Evolutionary conservation across 306 rosid genomes (phyloP), one percentile per base, ranked within the genome.

Genomic region (Acacia melanoxylon): DNA sequence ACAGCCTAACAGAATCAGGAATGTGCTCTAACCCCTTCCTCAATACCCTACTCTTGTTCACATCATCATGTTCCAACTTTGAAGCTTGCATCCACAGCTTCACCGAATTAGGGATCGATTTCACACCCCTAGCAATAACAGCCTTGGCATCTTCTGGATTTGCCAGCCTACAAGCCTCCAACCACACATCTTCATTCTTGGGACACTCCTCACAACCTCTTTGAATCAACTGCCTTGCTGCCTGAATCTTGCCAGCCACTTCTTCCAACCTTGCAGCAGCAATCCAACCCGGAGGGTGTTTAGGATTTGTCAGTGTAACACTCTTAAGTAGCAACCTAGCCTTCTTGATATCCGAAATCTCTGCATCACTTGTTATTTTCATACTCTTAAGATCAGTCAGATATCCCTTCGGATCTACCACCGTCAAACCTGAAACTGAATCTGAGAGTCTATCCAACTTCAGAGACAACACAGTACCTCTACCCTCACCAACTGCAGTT

Each of bases 151-250:
- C 98, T 12, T 91, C 96, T 0, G 98, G 97, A 81, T 89, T 94
- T 0, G 98, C 87, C 67, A 94, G 72, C 87, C 98, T 85, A 88
- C 97, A 91, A 10, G 96, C 98, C 90, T 94, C 98, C 69, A 94
- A 69, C 98, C 98, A 94, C 62, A 94, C 95, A 74, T 94, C 98
- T 83, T 94, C 97, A 67, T 86, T 94, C 85, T 87, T 90, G 40
- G 96, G 96, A 84, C 98, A 94, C 84, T 92, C 96, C 75, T 94
- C 98, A 77, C 98, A 94, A 40, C 97, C 98, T 87, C 75, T 89
- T 84, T 89, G 86, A 22, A 94, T 94, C 91, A 94, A 83, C 16
- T 87, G 94, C 85, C 96, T 89, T 0, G 98, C 98, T 0, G 87
- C 94, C 83, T 90, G 93, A 76, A 94, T 89, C 90, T 91, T 94